Percentiles rank a stretch among this genome's conserved stretches.
These are phyloP conservation scores for Cercophora sp. DNA, from an alignment of 495 filamentous ascomycete species.

Conservation along the genomic window DNA sequence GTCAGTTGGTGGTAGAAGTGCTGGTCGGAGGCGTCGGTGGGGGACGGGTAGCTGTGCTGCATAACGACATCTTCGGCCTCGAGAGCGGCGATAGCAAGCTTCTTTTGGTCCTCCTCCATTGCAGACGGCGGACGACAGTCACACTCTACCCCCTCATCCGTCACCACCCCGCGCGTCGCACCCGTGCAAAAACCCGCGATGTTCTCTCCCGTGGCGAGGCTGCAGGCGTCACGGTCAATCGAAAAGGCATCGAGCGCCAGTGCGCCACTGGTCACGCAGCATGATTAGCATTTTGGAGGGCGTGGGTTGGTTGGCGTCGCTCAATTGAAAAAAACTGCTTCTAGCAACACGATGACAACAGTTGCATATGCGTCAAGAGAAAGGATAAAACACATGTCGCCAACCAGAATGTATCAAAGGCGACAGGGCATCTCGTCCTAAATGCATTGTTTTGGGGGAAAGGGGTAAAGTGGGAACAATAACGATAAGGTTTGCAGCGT, in stretches of 20 bases:
- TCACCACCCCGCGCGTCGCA: not conserved
- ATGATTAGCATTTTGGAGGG: conserved; percentile 18
- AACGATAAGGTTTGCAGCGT: conserved; percentile 19
- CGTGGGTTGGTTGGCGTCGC: not conserved
- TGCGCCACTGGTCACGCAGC: conserved; percentile 8
- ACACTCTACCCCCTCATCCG: no score
- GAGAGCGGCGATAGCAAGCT: not conserved
- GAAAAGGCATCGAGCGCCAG: not conserved
- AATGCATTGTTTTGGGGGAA: not conserved
- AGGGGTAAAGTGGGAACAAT: not conserved
- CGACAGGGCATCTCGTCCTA: not conserved
- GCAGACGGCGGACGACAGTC: not conserved
- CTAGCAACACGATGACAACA: not conserved
- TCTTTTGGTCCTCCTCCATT: conserved; percentile 25
- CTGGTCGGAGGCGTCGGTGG: conserved; percentile 21
- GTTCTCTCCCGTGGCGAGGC: no score
- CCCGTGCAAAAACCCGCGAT: not conserved
- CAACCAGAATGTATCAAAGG: not conserved
- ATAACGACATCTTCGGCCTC: conserved; percentile 22
- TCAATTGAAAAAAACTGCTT: conserved; percentile 19
- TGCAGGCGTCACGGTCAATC: not conserved
- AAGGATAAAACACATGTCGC: not conserved
- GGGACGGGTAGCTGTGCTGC: conserved; percentile 28
- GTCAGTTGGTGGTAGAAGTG: conserved; percentile 27
- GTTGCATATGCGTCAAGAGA: no score